phyloP scores from a whole-genome alignment of 257 asterid species.

The Plectranthus barbatus region DNA sequence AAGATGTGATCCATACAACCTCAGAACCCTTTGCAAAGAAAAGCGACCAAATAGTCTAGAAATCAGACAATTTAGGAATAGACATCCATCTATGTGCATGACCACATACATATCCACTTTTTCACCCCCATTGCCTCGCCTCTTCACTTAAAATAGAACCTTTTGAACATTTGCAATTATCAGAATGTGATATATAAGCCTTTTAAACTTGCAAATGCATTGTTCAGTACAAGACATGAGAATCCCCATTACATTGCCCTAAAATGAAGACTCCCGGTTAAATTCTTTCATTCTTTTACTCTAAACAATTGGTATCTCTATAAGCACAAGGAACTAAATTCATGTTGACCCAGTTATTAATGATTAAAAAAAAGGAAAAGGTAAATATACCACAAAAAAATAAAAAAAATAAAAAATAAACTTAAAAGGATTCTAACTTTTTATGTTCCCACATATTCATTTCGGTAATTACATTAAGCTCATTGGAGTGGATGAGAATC shows the following conservation, averaged over 20 bases:
- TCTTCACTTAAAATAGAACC: neutral
- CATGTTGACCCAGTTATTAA: neutral
- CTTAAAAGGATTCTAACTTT: neutral
- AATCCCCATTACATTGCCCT: neutral
- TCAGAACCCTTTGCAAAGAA: neutral
- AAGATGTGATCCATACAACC: neutral
- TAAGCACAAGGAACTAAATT: neutral
- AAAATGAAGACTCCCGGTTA: neutral
- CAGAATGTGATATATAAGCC: neutral
- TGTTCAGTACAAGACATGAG: neutral
- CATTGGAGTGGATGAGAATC: neutral
- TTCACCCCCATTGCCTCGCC: neutral
- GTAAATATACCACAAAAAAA: neutral
- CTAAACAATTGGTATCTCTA: neutral
- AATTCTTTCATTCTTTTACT: neutral
- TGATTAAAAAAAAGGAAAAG: neutral
- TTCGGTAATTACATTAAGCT: neutral
- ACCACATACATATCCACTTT: neutral
- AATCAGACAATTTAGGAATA: neutral
- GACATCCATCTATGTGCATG: neutral
- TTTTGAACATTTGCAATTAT: neutral
- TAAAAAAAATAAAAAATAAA: neutral
- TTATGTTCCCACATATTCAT: neutral
- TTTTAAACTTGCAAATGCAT: neutral
- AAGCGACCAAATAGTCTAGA: neutral